These are phyloP conservation scores for Diphasiastrum complanatum DNA, from an alignment of 83 land plant genomes.

Conservation along the genomic window DNA sequence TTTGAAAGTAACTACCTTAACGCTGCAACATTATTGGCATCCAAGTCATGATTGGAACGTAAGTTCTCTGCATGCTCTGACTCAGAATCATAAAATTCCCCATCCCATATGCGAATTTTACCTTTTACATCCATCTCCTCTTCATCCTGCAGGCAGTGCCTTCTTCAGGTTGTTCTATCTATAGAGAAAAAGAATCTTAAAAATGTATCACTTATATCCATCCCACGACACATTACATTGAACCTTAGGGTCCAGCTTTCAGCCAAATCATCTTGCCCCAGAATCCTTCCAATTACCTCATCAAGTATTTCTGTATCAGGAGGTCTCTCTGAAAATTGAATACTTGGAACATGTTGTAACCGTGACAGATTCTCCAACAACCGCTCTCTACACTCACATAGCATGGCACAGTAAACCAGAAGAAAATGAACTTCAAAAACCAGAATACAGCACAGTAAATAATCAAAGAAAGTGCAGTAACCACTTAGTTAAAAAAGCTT, in stretches of 20 bases:
- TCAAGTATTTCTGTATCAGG: slow-evolving; percentile 1
- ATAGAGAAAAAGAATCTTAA: too few species aligned
- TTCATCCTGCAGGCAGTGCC: slow-evolving; percentile 7
- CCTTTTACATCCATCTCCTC: background rate
- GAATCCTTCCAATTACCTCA: background rate
- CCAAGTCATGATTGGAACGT: background rate
- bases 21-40: background rate
- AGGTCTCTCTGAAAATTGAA: slow-evolving; percentile 1
- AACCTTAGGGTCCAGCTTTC: background rate
- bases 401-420: background rate
- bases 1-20: too few species aligned
- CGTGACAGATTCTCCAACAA: background rate
- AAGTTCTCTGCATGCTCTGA: background rate
- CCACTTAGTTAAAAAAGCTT: too few species aligned
- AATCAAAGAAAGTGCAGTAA: too few species aligned
- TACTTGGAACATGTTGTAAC: slow-evolving; percentile 7
- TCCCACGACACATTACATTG: background rate
- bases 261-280: too few species aligned
- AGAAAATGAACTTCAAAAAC: background rate
- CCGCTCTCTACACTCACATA: background rate
- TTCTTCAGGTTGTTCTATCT: too few species aligned
- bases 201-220: too few species aligned
- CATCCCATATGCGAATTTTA: slow-evolving; percentile 1
- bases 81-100: slow-evolving; percentile 1
- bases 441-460: too few species aligned